phyloP scores from a whole-genome alignment of 2,329 filamentous ascomycete genomes.

The Grosmannia serpens region DNA sequence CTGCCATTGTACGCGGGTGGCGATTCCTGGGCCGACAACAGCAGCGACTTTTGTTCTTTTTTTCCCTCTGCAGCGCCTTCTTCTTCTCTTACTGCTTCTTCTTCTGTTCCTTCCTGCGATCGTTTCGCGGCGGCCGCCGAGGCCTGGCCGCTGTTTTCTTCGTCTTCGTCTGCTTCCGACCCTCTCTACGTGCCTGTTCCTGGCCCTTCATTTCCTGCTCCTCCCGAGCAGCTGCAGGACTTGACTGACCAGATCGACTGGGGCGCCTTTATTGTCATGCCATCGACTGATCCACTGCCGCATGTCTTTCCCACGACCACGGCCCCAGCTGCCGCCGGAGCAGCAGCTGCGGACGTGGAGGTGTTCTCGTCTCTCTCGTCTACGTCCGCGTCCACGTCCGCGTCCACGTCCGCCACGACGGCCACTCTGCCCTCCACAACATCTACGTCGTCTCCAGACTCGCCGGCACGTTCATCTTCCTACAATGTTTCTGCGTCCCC shows the following conservation, averaged over 20 bases:
- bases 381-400: background rate
- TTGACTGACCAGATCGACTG: slow-evolving; percentile 4
- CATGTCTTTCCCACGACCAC: background rate
- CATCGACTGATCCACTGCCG: background rate
- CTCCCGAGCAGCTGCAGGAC: background rate
- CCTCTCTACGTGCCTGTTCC: background rate
- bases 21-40: background rate
- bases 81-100: background rate
- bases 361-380: background rate
- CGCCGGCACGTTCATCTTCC: background rate
- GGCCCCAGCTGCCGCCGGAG: background rate
- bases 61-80: background rate
- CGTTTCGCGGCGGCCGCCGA: background rate
- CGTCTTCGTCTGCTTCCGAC: background rate
- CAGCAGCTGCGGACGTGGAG: background rate
- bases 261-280: slow-evolving; percentile 3
- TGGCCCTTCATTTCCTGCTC: slow-evolving; percentile 3
- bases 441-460: background rate
- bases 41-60: background rate
- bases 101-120: background rate
- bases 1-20: background rate
- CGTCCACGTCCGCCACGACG: background rate
- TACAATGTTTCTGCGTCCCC: background rate
- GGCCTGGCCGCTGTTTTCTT: background rate
- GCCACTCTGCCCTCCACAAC: background rate